Percentiles rank a stretch among this genome's conserved stretches.
Conservation (phyloP, 768 basidiomycete genomes). For the Chiua virens region DNA sequence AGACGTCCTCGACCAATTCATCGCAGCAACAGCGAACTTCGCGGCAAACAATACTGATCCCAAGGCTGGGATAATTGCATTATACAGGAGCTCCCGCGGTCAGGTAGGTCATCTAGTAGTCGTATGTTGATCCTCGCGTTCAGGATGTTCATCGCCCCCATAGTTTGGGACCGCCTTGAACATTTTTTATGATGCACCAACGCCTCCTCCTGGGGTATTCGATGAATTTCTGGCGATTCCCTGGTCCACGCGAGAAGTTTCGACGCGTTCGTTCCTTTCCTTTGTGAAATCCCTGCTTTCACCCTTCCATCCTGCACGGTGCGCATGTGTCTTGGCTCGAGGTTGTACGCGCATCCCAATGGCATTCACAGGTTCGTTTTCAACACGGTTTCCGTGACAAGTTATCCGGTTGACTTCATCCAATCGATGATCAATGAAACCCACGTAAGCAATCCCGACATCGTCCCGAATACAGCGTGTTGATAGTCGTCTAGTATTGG, state of each 20-base stretch:
- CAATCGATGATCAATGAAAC: too few relatives aligned
- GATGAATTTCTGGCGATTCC: slow-evolving; percentile 27
- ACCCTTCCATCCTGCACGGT: slow-evolving; percentile 3
- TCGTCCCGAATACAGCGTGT: too few relatives aligned
- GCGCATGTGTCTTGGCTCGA: not conserved
- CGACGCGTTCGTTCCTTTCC: slow-evolving; percentile 14
- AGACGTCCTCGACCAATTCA: not conserved
- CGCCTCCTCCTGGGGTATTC: slow-evolving; percentile 17
- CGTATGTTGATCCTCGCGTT: too few relatives aligned
- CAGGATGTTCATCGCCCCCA: not conserved
- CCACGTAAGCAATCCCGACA: too few relatives aligned
- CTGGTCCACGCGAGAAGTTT: not conserved
- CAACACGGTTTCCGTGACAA: not conserved
- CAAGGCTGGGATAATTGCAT: slow-evolving; percentile 37
- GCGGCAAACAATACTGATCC: slow-evolving; percentile 8
- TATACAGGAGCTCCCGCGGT: slow-evolving; percentile 33
- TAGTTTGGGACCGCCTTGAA: slow-evolving; percentile 28
- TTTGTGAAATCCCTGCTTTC: slow-evolving; percentile 9
- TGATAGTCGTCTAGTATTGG: too few relatives aligned
- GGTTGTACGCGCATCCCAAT: not conserved
- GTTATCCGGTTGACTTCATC: too few relatives aligned
- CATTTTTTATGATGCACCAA: slow-evolving; percentile 56
- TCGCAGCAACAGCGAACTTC: slow-evolving; percentile 11
- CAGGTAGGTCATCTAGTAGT: not conserved
- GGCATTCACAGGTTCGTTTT: slow-evolving; percentile 1